Base-by-base conservation (phyloP, 129 eudicot genomes). In the Tanacetum coccineum region DNA sequence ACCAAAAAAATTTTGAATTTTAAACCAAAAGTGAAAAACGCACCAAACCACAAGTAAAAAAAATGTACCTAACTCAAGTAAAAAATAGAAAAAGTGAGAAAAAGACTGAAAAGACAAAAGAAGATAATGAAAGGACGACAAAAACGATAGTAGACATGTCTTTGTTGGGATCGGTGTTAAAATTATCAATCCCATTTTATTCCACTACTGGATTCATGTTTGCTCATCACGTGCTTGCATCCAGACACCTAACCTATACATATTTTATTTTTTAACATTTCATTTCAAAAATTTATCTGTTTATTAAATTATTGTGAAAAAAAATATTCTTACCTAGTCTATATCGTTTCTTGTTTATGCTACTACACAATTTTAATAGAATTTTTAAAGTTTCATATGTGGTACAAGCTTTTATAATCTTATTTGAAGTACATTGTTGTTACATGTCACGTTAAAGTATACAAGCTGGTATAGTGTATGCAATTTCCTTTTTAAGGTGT, bases 101-200 rank as follows among this genome's bases (percentile, higher is more conserved):
- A 48, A 74, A 64, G 66, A 73, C 22, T 64, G 48, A 73, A 64
- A 64, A 66, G 79, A 74, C 79, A 59, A 74, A 74, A 67, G 68
- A 67, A 74, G 79, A 67, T 32, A 67, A 25, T 32, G 73, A 74
- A 74, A 74, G 79, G 79, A 74, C 79, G 79, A 74, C 79, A 74
- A 39, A 67, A 74, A 74, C 73, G 73, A 66, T 58, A 59, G 73
- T 44, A 75, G 73, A 68, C 40, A 67, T 74, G 79, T 74, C 74
- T 66, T 74, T 74, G 74, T 74, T 74, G 79, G 74, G 79, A 74
- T 74, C 74, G 63, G 79, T 74, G 79, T 39, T 48, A 58, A 49
- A 57, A 28, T 28, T 66, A 58, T 66, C 44, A 28, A 64, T 62
- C 42, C 19, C 48, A 74, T 58, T 67, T 74, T 53, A 26, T 30